Evolutionary conservation across 768 basidiomycete genomes (phyloP).

Genomic region (Phanerodontia chrysosporium): DNA sequence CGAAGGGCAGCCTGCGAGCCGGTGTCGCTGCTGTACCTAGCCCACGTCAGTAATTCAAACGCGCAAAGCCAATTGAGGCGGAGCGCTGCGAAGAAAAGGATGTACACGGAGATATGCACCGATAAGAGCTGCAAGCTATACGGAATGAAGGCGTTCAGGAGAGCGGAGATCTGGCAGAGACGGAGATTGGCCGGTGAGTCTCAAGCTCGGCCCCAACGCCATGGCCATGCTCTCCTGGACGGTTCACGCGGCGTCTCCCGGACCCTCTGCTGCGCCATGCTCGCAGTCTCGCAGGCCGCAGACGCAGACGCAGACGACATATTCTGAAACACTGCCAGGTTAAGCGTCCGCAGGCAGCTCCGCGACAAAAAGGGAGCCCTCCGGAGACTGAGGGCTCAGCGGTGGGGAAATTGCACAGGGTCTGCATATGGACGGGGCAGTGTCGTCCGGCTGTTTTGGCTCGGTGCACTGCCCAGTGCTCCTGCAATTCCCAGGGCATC

Average conservation of each 20-base stretch:
- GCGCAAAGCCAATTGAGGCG: no score
- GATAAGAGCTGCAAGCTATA: no score
- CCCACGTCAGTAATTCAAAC: no score
- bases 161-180: neutral
- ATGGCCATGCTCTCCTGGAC: constrained; percentile 2
- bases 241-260: neutral
- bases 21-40: no score
- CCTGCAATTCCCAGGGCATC: constrained; percentile 2
- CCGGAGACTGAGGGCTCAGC: neutral
- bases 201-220: neutral
- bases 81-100: neutral
- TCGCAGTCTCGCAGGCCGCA: no score
- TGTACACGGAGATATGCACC: constrained; percentile 17
- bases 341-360: neutral
- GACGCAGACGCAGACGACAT: neutral
- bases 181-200: constrained; percentile 5
- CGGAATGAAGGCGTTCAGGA: no score
- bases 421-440: neutral
- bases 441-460: neutral
- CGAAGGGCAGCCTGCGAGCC: no score
- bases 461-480: neutral
- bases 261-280: no score
- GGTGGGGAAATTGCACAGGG: no score
- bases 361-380: neutral
- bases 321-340: neutral